Evolutionary conservation across 164 flowering plant species (phyloP), one percentile per base, ranked within the genome.

Genomic region (Umbilicus rupestris): DNA sequence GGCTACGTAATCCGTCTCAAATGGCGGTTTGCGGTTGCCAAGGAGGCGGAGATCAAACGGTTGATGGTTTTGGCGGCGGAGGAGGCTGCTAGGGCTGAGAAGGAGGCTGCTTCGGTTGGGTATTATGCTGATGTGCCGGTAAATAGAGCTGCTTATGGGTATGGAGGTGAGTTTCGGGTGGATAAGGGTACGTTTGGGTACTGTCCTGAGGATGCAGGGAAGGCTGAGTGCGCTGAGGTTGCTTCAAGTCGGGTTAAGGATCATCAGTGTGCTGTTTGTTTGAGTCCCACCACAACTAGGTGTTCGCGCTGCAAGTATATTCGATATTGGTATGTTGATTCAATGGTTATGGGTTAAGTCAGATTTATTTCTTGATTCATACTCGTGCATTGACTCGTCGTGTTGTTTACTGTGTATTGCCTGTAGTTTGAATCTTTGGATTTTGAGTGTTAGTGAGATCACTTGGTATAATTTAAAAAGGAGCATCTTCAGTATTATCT

Each of bases 291-390:
- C 58, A 82, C 92, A 17, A 82, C 85, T 8, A 79, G 92, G 41
- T 88, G 96, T 44, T 67, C 90, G 29, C 80, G 80, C 8, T 89
- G 92, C 82, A 89, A 89, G 72, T 78, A 81, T 6, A 86, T 82
- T 70, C 76, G 81, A 26, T 87, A 89, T 72, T 89, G 96, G 96
- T 88, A 73, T 20, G 80, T 71, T 12, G 30, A 5, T 59, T 11
- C 15, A 11, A 29, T 46, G 67, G n/a, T 5, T 64, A 47, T 66
- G 62, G 39, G 16, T 28, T 26, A 42, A 68, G 39, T 35, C 60
- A 22, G 39, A 7, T 68, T 37, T 35, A n/a, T 66, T 66, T 41
- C 26, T 26, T 66, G 62, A 29, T 17, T 31, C 24, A 5, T 17
- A 15, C 57, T 26, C 16, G 50, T 45, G n/a, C 49, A 35, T 35